Base-by-base conservation (phyloP, 177 flowering plant species). In the Vitis hybrid region DNA sequence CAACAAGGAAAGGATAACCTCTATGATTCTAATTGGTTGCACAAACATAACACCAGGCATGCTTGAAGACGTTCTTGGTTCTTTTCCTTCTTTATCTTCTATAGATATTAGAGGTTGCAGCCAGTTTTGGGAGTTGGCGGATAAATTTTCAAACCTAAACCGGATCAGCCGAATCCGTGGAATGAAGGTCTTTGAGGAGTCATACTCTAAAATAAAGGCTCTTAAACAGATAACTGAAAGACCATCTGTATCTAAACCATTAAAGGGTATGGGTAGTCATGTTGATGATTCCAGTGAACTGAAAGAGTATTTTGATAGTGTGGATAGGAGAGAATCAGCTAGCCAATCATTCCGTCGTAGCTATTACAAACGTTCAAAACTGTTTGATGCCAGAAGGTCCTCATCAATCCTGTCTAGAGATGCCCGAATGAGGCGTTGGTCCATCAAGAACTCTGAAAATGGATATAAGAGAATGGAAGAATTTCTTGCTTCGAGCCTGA, bases 71-170 rank as follows among this genome's bases (percentile, higher is more conserved):
- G 68, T 88, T 82, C 84, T 96, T 70, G 79, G 66, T 62, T 81
- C 80, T 18, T 88, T 86, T 73, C 89, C 95, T 62, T 76, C 64
- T 70, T 60, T 93, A 66, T 84, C 87, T 61, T 80, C 76, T 56
- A 48, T 96, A 65, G 94, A 93, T 78, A 76, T 92, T 60, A 83
- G 97, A 82, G 95, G 95, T 51, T 93, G 99, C 82, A 74, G 77
- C 73, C 98, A 93, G 72, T 82, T 96, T 64, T 81, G 72, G 45
- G 97, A 91, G 66, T 72, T 92, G 83, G 74, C 70, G 7, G 48
- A 19, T 18, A 85, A 80, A 54, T 89, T 81, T 79, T 86, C 87
- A 57, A 79, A 82, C 79, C 58, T 93, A 30, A 87, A 79, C 55
- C 89, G 99, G 99, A 69, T 85, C 56, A 86, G 74, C 66, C 85